A percentile compares a stretch with the other conserved stretches of the same genome.
Conservation (phyloP, 108 stramenopile genomes). For the Conticribra weissflogii region DNA sequence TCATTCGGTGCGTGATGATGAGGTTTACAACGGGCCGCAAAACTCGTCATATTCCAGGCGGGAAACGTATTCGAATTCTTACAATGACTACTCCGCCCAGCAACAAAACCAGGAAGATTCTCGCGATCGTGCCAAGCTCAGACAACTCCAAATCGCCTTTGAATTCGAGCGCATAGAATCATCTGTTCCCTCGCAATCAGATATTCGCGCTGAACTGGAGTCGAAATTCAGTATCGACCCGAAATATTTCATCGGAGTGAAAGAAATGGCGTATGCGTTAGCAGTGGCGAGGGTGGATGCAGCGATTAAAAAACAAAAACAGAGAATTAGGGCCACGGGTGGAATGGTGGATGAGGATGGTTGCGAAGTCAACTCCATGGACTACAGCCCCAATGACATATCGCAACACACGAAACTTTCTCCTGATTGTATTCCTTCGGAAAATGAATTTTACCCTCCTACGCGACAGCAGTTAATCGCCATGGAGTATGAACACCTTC, state of each 20-base stretch:
- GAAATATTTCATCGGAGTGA: constrained; percentile 40
- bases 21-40: not conserved
- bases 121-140: constrained; percentile 24
- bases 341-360: constrained; percentile 20
- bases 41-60: not conserved
- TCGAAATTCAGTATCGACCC: constrained; percentile 34
- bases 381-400: constrained; percentile 3
- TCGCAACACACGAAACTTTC: not conserved
- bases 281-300: constrained; percentile 47
- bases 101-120: constrained; percentile 1
- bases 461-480: constrained; percentile 38
- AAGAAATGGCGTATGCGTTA: constrained; percentile 52
- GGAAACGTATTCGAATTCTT: not conserved
- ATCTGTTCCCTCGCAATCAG: constrained; percentile 9
- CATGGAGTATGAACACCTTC: constrained; percentile 47
- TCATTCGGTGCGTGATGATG: too few relatives aligned
- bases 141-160: constrained; percentile 42
- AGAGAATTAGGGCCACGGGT: constrained; percentile 7
- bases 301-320: constrained; percentile 26
- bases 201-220: constrained; percentile 35
- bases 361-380: constrained; percentile 18
- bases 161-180: constrained; percentile 47
- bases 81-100: not conserved
- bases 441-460: constrained; percentile 11
- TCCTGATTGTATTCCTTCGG: constrained; percentile 12